Base-by-base conservation (phyloP, 305 asterid species). In the Striga hermonthica region DNA sequence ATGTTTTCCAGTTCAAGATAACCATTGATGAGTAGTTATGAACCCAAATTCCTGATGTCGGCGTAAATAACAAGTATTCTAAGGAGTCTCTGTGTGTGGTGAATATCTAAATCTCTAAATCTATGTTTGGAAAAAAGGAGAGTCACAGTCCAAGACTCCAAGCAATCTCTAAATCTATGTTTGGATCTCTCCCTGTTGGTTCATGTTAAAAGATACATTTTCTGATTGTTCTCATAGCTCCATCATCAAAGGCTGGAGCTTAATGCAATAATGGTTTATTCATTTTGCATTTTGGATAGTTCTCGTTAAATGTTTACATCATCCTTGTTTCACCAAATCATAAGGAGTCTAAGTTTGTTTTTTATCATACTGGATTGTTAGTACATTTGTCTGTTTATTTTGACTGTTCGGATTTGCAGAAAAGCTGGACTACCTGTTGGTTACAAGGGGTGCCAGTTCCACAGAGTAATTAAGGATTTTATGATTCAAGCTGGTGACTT, bases 401-500 rank as follows among this genome's bases (percentile, higher is more conserved):
- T 71, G 34, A 60, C 74, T 68, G 63, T 66, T 57, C 74, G 72
- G 12, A 50, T 65, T 70, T 52, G 65, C 82, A 92, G 98, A 87
- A 92, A 90, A 86, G 90, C 90, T 67, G 97, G 94, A 70, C 70
- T 87, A 49, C 95, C 98, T 50, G 85, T 90, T 57, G 97, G 98
- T 56, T 92, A 81, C 77, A 92, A 92, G 78, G 88, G 91, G 28
- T 90, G 87, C 79, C 97, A 86, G 77, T 86, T 92, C 72, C 98
- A 90, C 75, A 80, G 98, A 82, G 97, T 92, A 72, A 92, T 92
- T 68, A 92, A 84, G 85, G 98, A 92, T 75, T 92, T 92, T 71
- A 92, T 92, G 98, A 81, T 92, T 70, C 98, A 92, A 81, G 91
- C 87, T 67, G 98, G 98, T 75, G 98, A 92, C 79, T 92, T 87